These are phyloP conservation scores for Quercus tomentella DNA, from an alignment of 331 rosid genomes.

Conservation along the genomic window DNA sequence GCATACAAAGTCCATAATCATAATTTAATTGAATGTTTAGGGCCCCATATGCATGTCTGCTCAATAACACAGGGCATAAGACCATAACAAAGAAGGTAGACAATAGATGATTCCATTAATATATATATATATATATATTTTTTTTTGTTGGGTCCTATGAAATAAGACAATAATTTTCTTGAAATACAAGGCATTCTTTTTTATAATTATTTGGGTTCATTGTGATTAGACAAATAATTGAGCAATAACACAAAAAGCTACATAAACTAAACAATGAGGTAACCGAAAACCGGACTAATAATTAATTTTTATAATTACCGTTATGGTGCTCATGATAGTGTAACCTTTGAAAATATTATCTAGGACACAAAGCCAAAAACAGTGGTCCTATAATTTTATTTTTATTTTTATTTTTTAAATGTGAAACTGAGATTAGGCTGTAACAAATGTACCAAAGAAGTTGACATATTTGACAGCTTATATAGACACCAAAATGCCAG, in stretches of 20 bases:
- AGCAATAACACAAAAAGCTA: neutral
- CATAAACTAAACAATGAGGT: neutral
- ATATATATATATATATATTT: too few relatives aligned
- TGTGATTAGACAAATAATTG: neutral
- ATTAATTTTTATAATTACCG: neutral
- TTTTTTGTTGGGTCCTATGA: neutral
- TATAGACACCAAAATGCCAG: constrained; percentile 24
- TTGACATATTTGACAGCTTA: too few relatives aligned
- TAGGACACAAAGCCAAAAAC: neutral
- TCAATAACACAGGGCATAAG: neutral
- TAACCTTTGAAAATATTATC: neutral
- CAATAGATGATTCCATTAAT: neutral
- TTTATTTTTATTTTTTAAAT: neutral
- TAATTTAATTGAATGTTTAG: neutral
- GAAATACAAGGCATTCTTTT: neutral
- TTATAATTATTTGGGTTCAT: neutral
- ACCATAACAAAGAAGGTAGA: neutral
- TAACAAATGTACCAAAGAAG: neutral
- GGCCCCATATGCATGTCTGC: neutral
- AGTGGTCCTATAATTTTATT: constrained; percentile 16
- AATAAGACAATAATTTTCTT: neutral
- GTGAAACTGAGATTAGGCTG: constrained; percentile 2
- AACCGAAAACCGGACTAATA: neutral
- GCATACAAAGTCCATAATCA: neutral
- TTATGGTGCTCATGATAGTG: neutral